Conservation (phyloP, 2,329 filamentous ascomycete genomes). For the Neofusicoccum umdonicola region DNA sequence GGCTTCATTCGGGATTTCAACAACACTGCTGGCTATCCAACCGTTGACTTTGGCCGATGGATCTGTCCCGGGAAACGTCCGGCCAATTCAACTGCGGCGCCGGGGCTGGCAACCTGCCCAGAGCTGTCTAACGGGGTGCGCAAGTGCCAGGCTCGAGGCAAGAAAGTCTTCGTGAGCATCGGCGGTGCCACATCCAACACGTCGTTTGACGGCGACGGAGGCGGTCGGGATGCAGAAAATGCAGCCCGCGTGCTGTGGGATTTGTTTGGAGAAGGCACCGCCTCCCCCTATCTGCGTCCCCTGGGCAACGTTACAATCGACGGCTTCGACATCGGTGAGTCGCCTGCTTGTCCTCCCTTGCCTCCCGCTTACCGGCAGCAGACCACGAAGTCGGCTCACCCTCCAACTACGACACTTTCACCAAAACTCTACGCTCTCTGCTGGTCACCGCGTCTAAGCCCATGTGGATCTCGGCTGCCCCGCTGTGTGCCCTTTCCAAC, state of each 20-base stretch:
- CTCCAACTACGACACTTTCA: slow-evolving; percentile 7
- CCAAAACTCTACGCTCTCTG: neutral
- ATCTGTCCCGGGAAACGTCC: neutral
- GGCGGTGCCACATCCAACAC: slow-evolving; percentile 8
- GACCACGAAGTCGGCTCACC: slow-evolving; percentile 14
- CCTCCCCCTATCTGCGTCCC: neutral
- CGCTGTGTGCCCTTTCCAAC: neutral
- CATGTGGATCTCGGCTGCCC: slow-evolving; percentile 13
- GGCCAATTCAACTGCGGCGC: neutral
- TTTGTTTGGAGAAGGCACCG: neutral
- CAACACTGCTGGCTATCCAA: neutral
- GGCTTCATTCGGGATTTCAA: slow-evolving; percentile 15
- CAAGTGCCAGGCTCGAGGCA: neutral
- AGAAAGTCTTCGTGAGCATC: slow-evolving; percentile 10
- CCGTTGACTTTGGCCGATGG: slow-evolving; percentile 4
- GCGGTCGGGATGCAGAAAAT: neutral
- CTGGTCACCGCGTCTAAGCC: neutral
- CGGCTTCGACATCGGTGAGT: slow-evolving; percentile 14
- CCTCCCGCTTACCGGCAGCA: neutral
- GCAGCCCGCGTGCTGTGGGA: slow-evolving; percentile 1
- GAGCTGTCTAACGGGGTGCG: neutral
- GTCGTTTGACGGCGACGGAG: neutral
- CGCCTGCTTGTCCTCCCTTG: neutral
- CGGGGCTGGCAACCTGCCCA: slow-evolving; percentile 2
- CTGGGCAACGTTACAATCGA: slow-evolving; percentile 2